Base-by-base conservation (phyloP, 2,329 filamentous ascomycete species). In the Xylaria sp. region DNA sequence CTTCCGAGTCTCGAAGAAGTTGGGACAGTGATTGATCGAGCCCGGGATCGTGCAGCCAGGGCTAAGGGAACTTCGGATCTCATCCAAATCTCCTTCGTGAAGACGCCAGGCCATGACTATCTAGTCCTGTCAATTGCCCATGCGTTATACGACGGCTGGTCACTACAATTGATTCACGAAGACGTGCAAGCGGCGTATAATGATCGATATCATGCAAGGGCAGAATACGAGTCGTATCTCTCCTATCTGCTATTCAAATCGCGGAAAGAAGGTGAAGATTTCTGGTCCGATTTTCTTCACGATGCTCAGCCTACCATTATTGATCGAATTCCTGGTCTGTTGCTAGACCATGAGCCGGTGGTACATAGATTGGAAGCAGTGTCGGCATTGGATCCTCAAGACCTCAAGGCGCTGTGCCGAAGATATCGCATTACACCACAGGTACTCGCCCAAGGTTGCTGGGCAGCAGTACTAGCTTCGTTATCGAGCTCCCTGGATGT, bases 121-220 rank as follows among this genome's bases (percentile, higher is more conserved):
- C 58, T 87, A 1, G 66, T 87, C 4, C 69, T 97, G 1, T 92
- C 91, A 0, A 85, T 96, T 38, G 82, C 92, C 0, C 92, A 97
- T 71, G 91, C 92, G 1, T 78, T 96, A 18, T 97, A 97, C 61
- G 92, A 97, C 66, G 92, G 92, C 0, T 92, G 87, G 83, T 96
- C 92, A 2, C 79, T 97, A 11, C 77, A 78, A 2, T 74, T 95
- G 16, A 71, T 97, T 1, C 91, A 94, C 63, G 76, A 80, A 40
- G 86, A 94, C 64, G 80, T 96, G 1, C 71, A 78, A 16, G 75
- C 71, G n/a, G 84, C 87, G 1, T 96, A 95, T 58, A 44, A 74
- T 4, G 75, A 75, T 4, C 58, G 68, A 0, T 68, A 74, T 9
- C 59, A 63, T 2, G 37, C 69, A 1, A 77, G 85, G 4, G 75